Evolutionary conservation across 192 early-diverging fungal genomes (phyloP), one percentile per base, ranked within the genome.

Genomic region (Gigaspora rosea): DNA sequence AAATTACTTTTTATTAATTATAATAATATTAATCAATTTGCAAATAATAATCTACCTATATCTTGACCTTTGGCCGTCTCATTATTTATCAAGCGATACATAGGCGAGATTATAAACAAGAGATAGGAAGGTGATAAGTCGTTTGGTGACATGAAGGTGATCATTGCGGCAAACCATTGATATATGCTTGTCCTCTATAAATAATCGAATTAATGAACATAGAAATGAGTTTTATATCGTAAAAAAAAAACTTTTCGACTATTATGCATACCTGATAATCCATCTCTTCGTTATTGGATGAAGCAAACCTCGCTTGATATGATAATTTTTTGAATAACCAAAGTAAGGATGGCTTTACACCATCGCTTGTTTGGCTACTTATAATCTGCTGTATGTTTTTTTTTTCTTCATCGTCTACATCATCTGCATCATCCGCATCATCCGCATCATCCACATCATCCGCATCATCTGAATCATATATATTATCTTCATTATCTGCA

Each of bases 101-200:
- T 85, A 20, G 93, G 89, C 0, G 92, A 84, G 32, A 97, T 83
- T 33, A 96, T 91, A 1, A 91, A 81, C 74, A 86, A 80, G 36
- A 97, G 75, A 74, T 94, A 95, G 3, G 41, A 7, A 41, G 87
- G 79, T n/a, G 76, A 69, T 35, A 93, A 79, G 18, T 91, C 82
- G 1, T 83, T 69, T 12, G 87, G 52, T 3, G 87, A 85, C 12
- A 97, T 83, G n/a, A 88, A 83, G 16, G 87, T 87, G 36, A 87
- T 82, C 80, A 97, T 90, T 11, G 96, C 96, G 41, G 95, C 97
- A 85, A 95, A 95, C 89, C 91, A 95, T 78, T 95, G 90, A 86
- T 95, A 98, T n/a, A 95, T 87, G 64, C 86, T 91, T 33, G 86
- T 88, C 61, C 94, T 87, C 90, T 96, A 85, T 64, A 76, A 36